A percentile compares a stretch with the other conserved stretches of the same genome.
Evolutionary conservation across 805 yeast genomes (phyloP).

Genomic region (Sungouiella thailandica): DNA sequence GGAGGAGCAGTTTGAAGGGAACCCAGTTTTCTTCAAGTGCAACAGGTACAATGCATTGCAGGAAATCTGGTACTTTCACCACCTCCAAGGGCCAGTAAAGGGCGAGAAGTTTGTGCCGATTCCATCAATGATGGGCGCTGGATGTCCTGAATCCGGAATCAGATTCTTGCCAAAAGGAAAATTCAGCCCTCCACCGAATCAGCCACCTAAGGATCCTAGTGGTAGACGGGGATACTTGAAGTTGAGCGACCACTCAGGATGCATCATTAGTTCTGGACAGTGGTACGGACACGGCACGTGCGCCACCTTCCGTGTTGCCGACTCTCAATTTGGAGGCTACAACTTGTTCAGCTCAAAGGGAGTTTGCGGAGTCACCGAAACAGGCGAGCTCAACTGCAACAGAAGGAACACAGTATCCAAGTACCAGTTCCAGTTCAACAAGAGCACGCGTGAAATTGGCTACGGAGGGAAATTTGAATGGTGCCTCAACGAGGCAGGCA

Average conservation of each 20-base stretch:
- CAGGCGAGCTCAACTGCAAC: constrained; percentile 12
- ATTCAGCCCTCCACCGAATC: constrained; percentile 8
- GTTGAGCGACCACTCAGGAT: constrained; percentile 54
- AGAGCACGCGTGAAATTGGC: constrained; percentile 40
- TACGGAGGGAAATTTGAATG: constrained; percentile 61
- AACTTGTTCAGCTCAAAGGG: constrained; percentile 69
- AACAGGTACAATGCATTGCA: constrained; percentile 15
- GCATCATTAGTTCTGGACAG: constrained; percentile 79
- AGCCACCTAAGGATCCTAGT: constrained; percentile 11
- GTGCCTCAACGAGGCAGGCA: constrained; percentile 46
- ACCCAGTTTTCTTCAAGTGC: constrained; percentile 34
- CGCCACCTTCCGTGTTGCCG: constrained; percentile 60
- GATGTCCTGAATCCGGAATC: constrained; percentile 69
- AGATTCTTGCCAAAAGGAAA: constrained; percentile 64
- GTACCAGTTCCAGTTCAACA: constrained; percentile 58
- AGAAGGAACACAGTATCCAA: constrained; percentile 6
- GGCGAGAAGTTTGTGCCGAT: constrained; percentile 44
- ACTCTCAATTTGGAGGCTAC: constrained; percentile 70
- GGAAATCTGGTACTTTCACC: constrained; percentile 25
- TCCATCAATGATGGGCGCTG: constrained; percentile 49
- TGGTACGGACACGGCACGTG: constrained; percentile 84
- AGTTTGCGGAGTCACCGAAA: constrained; percentile 46
- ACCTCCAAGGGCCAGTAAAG: constrained; percentile 18
- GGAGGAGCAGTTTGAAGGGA: constrained; percentile 24
- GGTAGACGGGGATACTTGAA: constrained; percentile 34